Percentiles rank a stretch among this genome's conserved stretches.
Evolutionary conservation across 371 early-diverging fungal species (phyloP).

Genomic region (Lichtheimia ornata): DNA sequence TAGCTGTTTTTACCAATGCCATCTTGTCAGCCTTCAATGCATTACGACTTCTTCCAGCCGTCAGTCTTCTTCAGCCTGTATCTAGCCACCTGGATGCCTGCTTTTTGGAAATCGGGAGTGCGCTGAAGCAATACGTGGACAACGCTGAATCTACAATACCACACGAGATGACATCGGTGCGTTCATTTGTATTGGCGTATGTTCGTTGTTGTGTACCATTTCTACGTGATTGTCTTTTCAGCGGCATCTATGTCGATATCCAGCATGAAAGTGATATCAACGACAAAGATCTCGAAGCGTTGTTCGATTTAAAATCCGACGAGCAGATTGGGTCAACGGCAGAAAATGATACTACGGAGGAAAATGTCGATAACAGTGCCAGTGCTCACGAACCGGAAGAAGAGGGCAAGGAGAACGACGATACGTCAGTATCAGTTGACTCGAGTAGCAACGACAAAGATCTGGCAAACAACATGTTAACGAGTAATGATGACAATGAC

Average conservation of each 20-base stretch:
- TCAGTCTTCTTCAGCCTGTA: conserved; percentile 28
- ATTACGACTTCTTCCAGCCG: conserved; percentile 64
- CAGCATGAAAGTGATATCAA: conserved; percentile 9
- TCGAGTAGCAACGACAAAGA: too few species aligned
- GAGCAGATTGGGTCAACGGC: background rate
- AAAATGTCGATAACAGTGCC: too few species aligned
- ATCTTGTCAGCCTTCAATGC: conserved; percentile 68
- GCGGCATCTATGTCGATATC: conserved; percentile 45
- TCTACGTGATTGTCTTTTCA: conserved; percentile 38
- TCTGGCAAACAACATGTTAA: too few species aligned
- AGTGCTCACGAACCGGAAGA: too few species aligned
- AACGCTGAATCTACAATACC: conserved; percentile 16
- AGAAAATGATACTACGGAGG: too few species aligned
- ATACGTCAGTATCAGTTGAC: too few species aligned
- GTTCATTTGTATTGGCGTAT: conserved; percentile 42
- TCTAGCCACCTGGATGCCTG: conserved; percentile 33
- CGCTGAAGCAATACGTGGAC: conserved; percentile 49
- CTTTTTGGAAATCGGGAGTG: conserved; percentile 38
- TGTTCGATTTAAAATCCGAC: conserved; percentile 23
- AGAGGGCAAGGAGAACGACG: too few species aligned
- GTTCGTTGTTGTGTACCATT: conserved; percentile 49
- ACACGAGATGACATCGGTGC: conserved; percentile 22
- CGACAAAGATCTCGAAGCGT: conserved; percentile 24
- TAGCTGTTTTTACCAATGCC: conserved; percentile 72
- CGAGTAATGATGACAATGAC: too few species aligned